Percentiles rank a stretch among this genome's conserved stretches.
phyloP scores from a whole-genome alignment of 345 rosid species.

The Eucalyptus urophylla region DNA sequence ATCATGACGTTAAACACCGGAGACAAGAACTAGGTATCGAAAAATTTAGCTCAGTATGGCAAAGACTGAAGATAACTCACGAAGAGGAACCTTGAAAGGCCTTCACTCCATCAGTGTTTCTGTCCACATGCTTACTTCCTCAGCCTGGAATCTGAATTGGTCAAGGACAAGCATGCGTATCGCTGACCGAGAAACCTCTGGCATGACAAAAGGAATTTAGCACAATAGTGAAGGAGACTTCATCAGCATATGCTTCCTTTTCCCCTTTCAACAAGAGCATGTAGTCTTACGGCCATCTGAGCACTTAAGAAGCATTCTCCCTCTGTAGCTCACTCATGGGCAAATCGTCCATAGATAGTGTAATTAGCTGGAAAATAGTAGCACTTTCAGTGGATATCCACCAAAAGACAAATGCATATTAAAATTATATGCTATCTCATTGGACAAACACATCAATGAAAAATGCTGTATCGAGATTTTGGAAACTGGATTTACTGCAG shows the following conservation, averaged over 20 bases:
- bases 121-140: not conserved
- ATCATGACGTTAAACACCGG: not conserved
- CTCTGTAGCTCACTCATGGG: not conserved
- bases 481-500: not conserved
- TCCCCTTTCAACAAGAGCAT: not conserved
- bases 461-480: not conserved
- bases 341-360: not conserved
- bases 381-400: not conserved
- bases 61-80: not conserved
- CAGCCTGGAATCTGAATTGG: not conserved
- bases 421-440: not conserved
- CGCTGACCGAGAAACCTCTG: not conserved
- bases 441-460: not conserved
- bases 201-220: not conserved
- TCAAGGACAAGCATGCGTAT: not conserved
- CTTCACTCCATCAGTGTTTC: not conserved
- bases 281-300: not conserved
- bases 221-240: not conserved
- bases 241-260: not conserved
- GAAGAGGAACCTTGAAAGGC: not conserved
- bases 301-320: not conserved
- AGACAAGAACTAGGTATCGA: not conserved
- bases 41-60: not conserved
- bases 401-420: not conserved
- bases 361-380: not conserved